Evolutionary conservation across 352 stramenopile genomes (phyloP).

Genomic region (Pythium insidiosum): DNA sequence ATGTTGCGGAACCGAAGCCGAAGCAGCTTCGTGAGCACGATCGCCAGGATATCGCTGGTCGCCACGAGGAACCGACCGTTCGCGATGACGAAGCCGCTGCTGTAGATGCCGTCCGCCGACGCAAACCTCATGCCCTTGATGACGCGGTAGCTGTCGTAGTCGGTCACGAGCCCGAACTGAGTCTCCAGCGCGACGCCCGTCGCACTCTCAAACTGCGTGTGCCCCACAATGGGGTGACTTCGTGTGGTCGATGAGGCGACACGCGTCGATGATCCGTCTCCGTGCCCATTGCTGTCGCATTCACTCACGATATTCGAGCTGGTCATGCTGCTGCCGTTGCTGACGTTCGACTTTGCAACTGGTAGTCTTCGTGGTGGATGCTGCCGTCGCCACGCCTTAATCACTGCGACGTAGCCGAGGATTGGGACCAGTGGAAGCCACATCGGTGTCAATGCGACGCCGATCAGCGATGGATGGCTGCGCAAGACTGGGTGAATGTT

Average conservation of each 20-base stretch:
- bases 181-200: conserved; percentile 12
- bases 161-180: conserved; percentile 2
- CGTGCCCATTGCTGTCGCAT: no score
- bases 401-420: not conserved
- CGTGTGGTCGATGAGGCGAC: not conserved
- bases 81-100: conserved; percentile 24
- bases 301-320: no score
- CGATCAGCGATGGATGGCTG: not conserved
- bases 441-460: not conserved
- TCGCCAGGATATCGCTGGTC: conserved; percentile 15
- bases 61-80: conserved; percentile 23
- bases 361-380: no score
- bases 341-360: no score
- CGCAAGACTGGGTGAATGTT: not conserved
- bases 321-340: not conserved
- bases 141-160: conserved; percentile 10
- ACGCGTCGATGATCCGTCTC: not conserved
- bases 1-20: conserved; percentile 11
- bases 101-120: conserved; percentile 24
- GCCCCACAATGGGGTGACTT: not conserved
- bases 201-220: conserved; percentile 20
- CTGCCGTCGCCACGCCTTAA: not conserved
- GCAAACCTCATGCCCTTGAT: conserved; percentile 27
- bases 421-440: not conserved
- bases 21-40: conserved; percentile 19